Base-by-base conservation (phyloP, 495 filamentous ascomycete genomes). In the Corynascus novoguineensis region DNA sequence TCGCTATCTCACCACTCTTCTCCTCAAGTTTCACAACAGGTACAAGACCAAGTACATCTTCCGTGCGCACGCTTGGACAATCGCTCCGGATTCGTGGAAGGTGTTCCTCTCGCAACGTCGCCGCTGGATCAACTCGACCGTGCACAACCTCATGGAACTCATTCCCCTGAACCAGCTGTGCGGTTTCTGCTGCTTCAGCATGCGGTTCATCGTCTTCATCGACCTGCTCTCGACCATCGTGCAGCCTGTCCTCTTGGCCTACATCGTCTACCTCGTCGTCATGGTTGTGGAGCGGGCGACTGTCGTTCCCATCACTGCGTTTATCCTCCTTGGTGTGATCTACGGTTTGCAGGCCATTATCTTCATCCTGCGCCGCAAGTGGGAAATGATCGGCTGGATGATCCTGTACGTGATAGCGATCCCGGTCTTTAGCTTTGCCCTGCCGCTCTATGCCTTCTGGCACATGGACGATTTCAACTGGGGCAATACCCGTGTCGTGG, bases 301-400 rank as follows among this genome's bases (percentile, higher is more conserved):
- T 15, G 75, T 83, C 25, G 76, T 97, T 19, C 93, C 95, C 2
- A 68, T 90, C 59, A 93, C 84, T 2, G 83, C 93, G 5, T 92
- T 97, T 66, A 80, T 97, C 65, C 79, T 99, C 32, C 83, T 99
- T 8, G 93, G 83, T 54, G 93, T 88, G 41, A 90, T 97, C 57
- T 99, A 97, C 73, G 93, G 93, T 79, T 75, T 99, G 15, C 93
- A 99, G 66, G 92, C 89, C 22, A 85, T 99, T 68, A 96, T 99
- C 67, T 99, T 99, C 78, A 93, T 97, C 68, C 63, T 96, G 50
- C 83, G 88, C 48, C 86, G 93, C 60, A 95, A 96, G 75, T 99
- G 93, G 93, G 90, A 99, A 68, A 96, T 96, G 89, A 86, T 99
- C 59, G 93, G 92, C 15, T 99, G 93, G 93, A 96, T 99, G 91